Evolutionary conservation across 2,329 filamentous ascomycete genomes (phyloP), one percentile per base, ranked within the genome.

Genomic region (Pezizomycotina sp.): DNA sequence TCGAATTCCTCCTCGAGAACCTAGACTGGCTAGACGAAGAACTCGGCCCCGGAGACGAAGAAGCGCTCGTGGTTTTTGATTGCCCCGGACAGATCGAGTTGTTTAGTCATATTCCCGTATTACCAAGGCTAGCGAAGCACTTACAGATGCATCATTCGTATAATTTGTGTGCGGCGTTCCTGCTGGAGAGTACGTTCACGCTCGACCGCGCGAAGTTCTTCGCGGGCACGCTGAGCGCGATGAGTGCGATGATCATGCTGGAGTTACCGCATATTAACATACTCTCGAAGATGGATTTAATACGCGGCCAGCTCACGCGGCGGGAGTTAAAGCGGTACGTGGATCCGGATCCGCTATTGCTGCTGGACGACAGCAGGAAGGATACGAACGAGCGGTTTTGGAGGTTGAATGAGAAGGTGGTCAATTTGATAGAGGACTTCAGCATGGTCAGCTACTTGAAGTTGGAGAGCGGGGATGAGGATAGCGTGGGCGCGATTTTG

Each of bases 71-170:
- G 58, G 79, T 98, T 46, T 83, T 98, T 61, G 89, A 98, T 60
- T 93, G 95, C 79, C 89, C 89, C 0, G 89, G 89, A 38, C 89
- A 98, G 62, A 95, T 98, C 58, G 89, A 98, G 61, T 71, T 98
- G 9, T 98, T 95, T 62, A 95, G 86, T 2, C 89, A 98, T 56
- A 79, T 95, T 21, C 89, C 89, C 24, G 78, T 98, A 48, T 64
- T 98, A 20, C 89, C 89, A 1, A 71, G 74, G 13, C 69, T 98
- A 30, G 74, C 86, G 48, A 77, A 75, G 52, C 81, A 81, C 55
- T 66, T 95, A 48, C 86, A 92, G 58, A 78, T 95, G 55, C 81
- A 77, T 52, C 45, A 51, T 27, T 44, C 45, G 27, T 52, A 47
- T 29, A 45, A 39, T 6, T 71, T 95, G 50, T 93, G 86, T 56